phyloP scores from a whole-genome alignment of 805 yeast species.

The Yamadazyma olivae region DNA sequence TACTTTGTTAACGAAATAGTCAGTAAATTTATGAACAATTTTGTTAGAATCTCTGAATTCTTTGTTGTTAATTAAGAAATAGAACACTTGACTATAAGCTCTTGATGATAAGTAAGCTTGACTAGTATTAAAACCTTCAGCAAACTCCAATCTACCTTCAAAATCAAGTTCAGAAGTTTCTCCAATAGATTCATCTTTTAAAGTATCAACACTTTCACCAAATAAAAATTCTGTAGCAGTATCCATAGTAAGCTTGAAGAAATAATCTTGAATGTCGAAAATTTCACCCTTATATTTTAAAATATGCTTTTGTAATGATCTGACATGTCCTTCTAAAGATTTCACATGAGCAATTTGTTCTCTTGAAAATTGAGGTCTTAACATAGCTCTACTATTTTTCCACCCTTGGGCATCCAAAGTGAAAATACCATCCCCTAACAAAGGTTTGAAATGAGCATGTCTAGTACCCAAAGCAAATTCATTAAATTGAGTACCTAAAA shows the following conservation, averaged over 20 bases:
- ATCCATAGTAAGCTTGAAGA: constrained; percentile 35
- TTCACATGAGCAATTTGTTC: constrained; percentile 35
- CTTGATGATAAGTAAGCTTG: constrained; percentile 34
- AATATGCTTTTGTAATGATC: constrained; percentile 23
- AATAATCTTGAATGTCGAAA: constrained; percentile 32
- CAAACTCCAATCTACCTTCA: constrained; percentile 29
- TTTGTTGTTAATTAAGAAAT: constrained; percentile 19
- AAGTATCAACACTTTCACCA: constrained; percentile 33
- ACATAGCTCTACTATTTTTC: constrained; percentile 35
- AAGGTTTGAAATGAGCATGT: constrained; percentile 27
- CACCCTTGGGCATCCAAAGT: constrained; percentile 38
- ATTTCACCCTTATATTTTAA: constrained; percentile 18
- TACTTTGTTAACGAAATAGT: constrained; percentile 39
- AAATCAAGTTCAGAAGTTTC: constrained; percentile 23
- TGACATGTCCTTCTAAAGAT: constrained; percentile 31
- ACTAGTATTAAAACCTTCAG: constrained; percentile 30
- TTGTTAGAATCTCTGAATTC: constrained; percentile 23
- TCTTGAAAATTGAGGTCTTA: constrained; percentile 38
- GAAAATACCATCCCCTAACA: constrained; percentile 37
- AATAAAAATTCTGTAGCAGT: constrained; percentile 41
- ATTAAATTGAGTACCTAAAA: constrained; percentile 36
- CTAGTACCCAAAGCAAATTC: constrained; percentile 33
- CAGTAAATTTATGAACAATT: constrained; percentile 26
- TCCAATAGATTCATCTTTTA: constrained; percentile 26
- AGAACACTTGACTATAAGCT: constrained; percentile 28